phyloP scores from a whole-genome alignment of 2,329 filamentous ascomycete genomes.

The Lecanicillium sp. region DNA sequence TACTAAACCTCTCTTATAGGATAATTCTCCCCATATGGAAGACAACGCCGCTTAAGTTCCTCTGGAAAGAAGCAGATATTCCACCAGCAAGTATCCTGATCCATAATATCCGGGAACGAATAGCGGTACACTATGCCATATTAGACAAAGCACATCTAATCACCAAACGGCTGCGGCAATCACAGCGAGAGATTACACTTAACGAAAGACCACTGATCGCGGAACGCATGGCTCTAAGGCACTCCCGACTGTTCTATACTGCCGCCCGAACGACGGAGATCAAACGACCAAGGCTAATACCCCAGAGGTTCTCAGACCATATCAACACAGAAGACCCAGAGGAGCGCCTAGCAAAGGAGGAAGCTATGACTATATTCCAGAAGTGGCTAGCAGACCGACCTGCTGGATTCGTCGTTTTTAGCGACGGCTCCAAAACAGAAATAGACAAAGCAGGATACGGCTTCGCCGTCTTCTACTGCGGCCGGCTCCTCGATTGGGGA shows the following conservation, averaged over 20 bases:
- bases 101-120: not conserved
- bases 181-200: constrained; percentile 1
- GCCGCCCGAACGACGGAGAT: not conserved
- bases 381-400: too few species aligned
- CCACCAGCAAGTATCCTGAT: constrained; percentile 1
- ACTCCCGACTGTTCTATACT: constrained; percentile 1
- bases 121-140: not conserved
- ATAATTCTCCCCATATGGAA: constrained; percentile 4
- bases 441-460: not conserved
- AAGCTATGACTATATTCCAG: not conserved
- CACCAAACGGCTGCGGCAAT: constrained; percentile 1
- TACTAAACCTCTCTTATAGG: constrained; percentile 6
- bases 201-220: too few species aligned
- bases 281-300: constrained; percentile 2
- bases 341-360: not conserved
- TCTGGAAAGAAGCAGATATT: constrained; percentile 5
- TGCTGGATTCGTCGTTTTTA: too few species aligned
- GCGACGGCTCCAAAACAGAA: constrained; percentile 2
- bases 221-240: not conserved
- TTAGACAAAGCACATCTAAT: constrained; percentile 3
- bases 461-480: constrained; percentile 2
- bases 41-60: constrained; percentile 1
- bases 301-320: constrained; percentile 3
- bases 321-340: not conserved
- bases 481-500: too few species aligned